Evolutionary conservation across 2,329 filamentous ascomycete genomes (phyloP).

Genomic region (Pseudogymnoascus sp.): DNA sequence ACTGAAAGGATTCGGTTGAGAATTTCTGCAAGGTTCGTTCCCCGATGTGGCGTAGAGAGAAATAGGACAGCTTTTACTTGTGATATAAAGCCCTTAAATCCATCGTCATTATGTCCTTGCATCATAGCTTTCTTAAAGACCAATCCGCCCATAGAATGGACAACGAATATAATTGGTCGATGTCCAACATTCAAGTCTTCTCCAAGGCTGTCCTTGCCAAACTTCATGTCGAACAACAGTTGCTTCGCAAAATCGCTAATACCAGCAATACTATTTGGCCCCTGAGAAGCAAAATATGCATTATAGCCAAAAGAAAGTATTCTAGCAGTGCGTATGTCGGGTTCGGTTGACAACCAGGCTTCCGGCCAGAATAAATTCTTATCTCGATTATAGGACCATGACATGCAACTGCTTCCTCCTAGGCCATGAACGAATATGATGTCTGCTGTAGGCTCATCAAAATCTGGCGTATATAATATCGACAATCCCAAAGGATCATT

Average conservation of each 20-base stretch:
- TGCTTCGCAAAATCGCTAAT: slow-evolving; percentile 28
- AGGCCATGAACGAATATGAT: slow-evolving; percentile 38
- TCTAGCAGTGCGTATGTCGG: slow-evolving; percentile 27
- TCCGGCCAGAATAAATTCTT: slow-evolving; percentile 32
- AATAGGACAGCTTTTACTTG: slow-evolving; percentile 34
- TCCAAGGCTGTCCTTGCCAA: slow-evolving; percentile 14
- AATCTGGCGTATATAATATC: slow-evolving; percentile 16
- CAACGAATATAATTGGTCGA: slow-evolving; percentile 36
- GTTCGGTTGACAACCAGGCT: slow-evolving; percentile 29
- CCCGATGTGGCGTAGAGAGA: slow-evolving; percentile 37
- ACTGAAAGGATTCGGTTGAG: slow-evolving; percentile 33
- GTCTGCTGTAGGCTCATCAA: slow-evolving; percentile 16
- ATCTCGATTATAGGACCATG: slow-evolving; percentile 30
- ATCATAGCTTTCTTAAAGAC: slow-evolving; percentile 26
- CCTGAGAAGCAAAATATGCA: slow-evolving; percentile 11
- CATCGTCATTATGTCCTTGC: slow-evolving; percentile 23
- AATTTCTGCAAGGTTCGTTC: slow-evolving; percentile 32
- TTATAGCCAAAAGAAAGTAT: slow-evolving; percentile 33
- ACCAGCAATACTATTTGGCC: slow-evolving; percentile 7
- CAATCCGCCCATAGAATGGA: slow-evolving; percentile 41
- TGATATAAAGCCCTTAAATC: slow-evolving; percentile 25
- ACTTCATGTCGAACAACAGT: slow-evolving; percentile 24
- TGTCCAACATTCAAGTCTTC: slow-evolving; percentile 14
- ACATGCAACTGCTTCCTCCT: slow-evolving; percentile 31
- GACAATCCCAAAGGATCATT: slow-evolving; percentile 19